Evolutionary conservation across 2,329 filamentous ascomycete species (phyloP), one percentile per base, ranked within the genome.

Genomic region (Cytospora mali): DNA sequence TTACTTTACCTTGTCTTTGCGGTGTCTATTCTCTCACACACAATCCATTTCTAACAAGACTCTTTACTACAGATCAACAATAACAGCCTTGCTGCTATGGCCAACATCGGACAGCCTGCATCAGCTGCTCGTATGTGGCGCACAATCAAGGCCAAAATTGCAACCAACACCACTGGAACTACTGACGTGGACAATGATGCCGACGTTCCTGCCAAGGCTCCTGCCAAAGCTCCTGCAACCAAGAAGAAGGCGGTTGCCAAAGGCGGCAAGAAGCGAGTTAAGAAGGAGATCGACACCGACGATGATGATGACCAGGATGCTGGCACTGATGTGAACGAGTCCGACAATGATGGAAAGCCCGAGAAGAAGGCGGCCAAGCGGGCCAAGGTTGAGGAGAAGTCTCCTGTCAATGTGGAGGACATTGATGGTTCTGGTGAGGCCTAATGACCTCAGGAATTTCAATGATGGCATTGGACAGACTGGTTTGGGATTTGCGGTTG

Each of bases 41-140:
- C 35, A 31, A 9, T 1, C 14, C 1, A 29, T 33, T n/a, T 18
- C 55, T 57, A n/a, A 58, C 21, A 49, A 13, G 7, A 6, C 18
- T 4, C 28, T 6, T 13, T 11, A 1, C 31, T 23, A 25, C 42
- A 58, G 55, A 14, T 58, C 28, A 25, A 58, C 28, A 25, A 25
- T 9, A 29, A 25, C 28, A 58, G 27, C 14, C 42, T 58, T 1
- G 55, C 55, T 21, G 16, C 48, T 4, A 5, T 58, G 25, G 10
- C 55, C 29, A 33, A 27, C n/a, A 49, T 57, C 18, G n/a, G n/a
- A 7, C 28, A 33, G 2, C 9, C 55, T 13, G 28, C 49, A 4
- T 58, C 55, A 2, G 55, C 42, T 7, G 42, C 18, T 29, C 55
- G 55, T 18, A n/a, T 25, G 21, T 58, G 55, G 55, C 55, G 55